These are phyloP conservation scores for Arbutus unedo DNA, from an alignment of 148 eudicot genomes.

Conservation along the genomic window DNA sequence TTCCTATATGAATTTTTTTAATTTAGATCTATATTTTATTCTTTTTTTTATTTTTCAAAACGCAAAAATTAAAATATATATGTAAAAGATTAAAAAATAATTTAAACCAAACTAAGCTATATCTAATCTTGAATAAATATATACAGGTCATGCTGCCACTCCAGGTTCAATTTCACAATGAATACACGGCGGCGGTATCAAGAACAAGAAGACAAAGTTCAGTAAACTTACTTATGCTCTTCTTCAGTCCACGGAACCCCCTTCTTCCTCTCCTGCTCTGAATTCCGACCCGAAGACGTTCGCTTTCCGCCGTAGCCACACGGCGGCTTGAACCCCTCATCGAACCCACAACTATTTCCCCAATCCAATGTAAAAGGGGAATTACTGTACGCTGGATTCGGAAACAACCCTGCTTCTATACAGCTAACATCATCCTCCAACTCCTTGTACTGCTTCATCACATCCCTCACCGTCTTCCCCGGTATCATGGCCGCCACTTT, in stretches of 20 bases:
- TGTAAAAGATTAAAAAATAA: too few species aligned
- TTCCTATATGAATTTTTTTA: too few species aligned
- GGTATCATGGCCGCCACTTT: slow-evolving; percentile 84
- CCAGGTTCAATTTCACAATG: not conserved
- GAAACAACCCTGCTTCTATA: slow-evolving; percentile 80
- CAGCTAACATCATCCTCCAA: slow-evolving; percentile 79
- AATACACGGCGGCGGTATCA: not conserved
- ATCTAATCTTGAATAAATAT: not conserved
- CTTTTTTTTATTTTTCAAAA: too few species aligned
- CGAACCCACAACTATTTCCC: slow-evolving; percentile 59
- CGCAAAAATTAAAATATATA: too few species aligned
- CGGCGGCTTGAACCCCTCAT: slow-evolving; percentile 51
- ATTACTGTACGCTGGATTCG: slow-evolving; percentile 55
- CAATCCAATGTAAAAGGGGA: slow-evolving; percentile 74
- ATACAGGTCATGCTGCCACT: too few species aligned
- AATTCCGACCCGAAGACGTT: slow-evolving; percentile 38
- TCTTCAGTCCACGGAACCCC: slow-evolving; percentile 99
- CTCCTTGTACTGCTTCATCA: slow-evolving; percentile 73
- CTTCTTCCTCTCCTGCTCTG: slow-evolving; percentile 94
- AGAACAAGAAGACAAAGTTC: not conserved
- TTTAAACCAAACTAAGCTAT: not conserved
- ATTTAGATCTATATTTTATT: too few species aligned
- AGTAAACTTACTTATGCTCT: slow-evolving; percentile 77
- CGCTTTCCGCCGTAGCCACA: slow-evolving; percentile 48
- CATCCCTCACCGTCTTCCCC: slow-evolving; percentile 78